Conservation (phyloP, 2,329 filamentous ascomycete species). For the Colletotrichum sp. region DNA sequence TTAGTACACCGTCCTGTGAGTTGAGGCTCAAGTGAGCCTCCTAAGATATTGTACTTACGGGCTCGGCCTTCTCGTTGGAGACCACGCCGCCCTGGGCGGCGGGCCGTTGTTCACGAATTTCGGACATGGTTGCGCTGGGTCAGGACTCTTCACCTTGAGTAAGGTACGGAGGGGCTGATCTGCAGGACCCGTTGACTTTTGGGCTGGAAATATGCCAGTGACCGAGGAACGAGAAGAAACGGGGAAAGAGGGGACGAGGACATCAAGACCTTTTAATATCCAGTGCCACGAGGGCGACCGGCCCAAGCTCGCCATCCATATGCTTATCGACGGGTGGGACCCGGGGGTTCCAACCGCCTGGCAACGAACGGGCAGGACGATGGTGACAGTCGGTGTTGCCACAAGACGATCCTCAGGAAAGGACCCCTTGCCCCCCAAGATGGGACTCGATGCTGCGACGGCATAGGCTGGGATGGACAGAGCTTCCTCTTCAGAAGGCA, state of each 20-base stretch:
- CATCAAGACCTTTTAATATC: conserved; percentile 8
- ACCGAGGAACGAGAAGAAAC: conserved; percentile 1
- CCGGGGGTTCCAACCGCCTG: conserved; percentile 1
- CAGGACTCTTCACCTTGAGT: conserved; percentile 4
- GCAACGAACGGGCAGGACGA: not conserved
- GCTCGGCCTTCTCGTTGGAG: conserved; percentile 6
- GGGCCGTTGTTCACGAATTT: conserved; percentile 6
- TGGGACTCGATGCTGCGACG: not conserved
- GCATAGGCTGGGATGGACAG: not conserved
- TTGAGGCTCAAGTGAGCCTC: not conserved
- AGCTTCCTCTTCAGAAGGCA: not conserved
- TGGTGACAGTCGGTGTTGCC: conserved; percentile 8
- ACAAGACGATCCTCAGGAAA: conserved; percentile 7
- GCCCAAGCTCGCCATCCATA: not conserved
- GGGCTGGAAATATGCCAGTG: conserved; percentile 18
- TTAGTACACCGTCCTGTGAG: not conserved
- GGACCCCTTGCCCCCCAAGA: not conserved
- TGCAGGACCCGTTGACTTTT: conserved; percentile 8
- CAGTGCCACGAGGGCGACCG: not conserved
- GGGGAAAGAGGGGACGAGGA: not conserved
- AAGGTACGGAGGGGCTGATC: conserved; percentile 1
- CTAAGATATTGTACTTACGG: not conserved
- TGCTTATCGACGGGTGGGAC: conserved; percentile 12
- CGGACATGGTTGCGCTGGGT: conserved; percentile 15
- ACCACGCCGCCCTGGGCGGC: conserved; percentile 11